These are phyloP conservation scores for Phaseolus lunatus DNA, from an alignment of 306 rosid genomes.

Conservation along the genomic window DNA sequence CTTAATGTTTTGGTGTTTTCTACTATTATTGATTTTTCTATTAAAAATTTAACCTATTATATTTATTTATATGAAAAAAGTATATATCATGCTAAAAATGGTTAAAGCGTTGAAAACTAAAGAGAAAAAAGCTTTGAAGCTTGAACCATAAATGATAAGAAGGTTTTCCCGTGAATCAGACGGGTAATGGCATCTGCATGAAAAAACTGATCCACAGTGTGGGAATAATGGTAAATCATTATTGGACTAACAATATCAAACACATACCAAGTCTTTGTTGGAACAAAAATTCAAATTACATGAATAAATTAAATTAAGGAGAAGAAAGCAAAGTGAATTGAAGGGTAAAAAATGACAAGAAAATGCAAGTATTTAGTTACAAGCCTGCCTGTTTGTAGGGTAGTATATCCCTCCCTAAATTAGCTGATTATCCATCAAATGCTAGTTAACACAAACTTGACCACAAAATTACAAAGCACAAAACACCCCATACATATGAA, in stretches of 20 bases:
- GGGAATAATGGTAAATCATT: slow-evolving; percentile 28
- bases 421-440: slow-evolving; percentile 59
- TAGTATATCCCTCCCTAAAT: slow-evolving; percentile 66
- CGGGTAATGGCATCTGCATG: too few species aligned
- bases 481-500: slow-evolving; percentile 67
- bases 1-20: too few species aligned
- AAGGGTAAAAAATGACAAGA: slow-evolving; percentile 40
- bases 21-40: too few species aligned
- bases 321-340: slow-evolving; percentile 46
- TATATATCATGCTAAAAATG: too few species aligned
- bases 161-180: background rate
- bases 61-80: background rate
- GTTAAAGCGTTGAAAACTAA: background rate
- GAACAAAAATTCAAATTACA: slow-evolving; percentile 56
- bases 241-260: slow-evolving; percentile 12
- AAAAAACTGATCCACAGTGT: too few species aligned
- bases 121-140: background rate
- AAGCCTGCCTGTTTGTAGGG: slow-evolving; percentile 72
- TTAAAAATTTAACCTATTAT: too few species aligned
- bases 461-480: slow-evolving; percentile 66
- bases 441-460: slow-evolving; percentile 65
- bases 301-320: slow-evolving; percentile 52
- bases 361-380: slow-evolving; percentile 75
- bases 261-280: slow-evolving; percentile 32
- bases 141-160: background rate